These are phyloP conservation scores for Trifolium dubium DNA, from an alignment of 306 rosid species.

Conservation along the genomic window DNA sequence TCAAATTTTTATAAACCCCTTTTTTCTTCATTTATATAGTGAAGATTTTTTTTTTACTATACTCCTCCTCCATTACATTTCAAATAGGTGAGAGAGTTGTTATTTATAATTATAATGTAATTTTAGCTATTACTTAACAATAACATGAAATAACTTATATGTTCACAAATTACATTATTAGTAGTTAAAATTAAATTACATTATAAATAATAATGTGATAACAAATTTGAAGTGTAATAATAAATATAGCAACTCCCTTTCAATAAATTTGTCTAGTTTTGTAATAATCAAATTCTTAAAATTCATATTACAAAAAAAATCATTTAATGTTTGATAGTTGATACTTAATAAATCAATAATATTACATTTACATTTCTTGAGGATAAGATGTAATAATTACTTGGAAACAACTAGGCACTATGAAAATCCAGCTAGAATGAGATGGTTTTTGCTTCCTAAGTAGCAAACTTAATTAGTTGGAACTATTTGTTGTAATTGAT, in stretches of 20 bases:
- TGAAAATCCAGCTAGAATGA: constrained; percentile 46
- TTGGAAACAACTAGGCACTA: constrained; percentile 28
- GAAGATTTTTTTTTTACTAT: neutral
- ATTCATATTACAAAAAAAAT: no score
- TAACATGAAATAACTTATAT: no score
- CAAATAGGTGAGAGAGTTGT: no score
- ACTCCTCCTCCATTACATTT: neutral
- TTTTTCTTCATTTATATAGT: neutral
- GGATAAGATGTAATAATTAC: neutral
- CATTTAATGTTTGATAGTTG: neutral
- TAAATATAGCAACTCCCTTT: neutral
- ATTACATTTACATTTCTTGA: constrained; percentile 6
- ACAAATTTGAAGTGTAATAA: neutral
- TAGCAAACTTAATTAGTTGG: constrained; percentile 31
- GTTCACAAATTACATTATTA: no score
- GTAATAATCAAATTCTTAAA: no score
- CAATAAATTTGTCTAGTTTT: no score
- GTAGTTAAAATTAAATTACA: no score
- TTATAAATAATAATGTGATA: no score
- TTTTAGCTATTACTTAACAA: no score
- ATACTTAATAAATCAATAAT: neutral
- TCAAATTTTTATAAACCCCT: neutral
- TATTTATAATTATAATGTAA: no score
- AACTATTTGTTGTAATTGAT: constrained; percentile 37
- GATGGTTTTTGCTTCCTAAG: constrained; percentile 36